Conservation (phyloP, 306 rosid species). For the Quercus alba region DNA sequence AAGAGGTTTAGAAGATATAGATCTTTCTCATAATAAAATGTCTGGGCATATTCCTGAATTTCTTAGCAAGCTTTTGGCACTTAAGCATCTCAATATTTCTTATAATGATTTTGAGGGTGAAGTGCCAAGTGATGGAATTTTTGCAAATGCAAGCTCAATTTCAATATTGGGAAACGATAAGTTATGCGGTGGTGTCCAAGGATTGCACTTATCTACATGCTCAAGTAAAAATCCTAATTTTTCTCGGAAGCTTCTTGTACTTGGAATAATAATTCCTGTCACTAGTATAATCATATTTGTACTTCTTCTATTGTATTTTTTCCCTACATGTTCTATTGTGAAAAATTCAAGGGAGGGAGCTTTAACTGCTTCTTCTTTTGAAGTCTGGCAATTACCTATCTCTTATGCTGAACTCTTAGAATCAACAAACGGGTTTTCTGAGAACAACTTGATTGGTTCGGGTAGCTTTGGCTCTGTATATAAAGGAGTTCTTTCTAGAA, state of each 20-base stretch:
- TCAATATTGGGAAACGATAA: too few relatives aligned
- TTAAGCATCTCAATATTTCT: too few relatives aligned
- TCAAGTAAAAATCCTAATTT: background rate
- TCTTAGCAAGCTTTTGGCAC: too few relatives aligned
- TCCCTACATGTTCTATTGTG: rapidly evolving
- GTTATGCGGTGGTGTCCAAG: background rate
- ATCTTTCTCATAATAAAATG: too few relatives aligned
- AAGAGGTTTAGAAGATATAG: too few relatives aligned
- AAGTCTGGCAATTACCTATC: conserved; percentile 1
- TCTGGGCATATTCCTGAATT: too few relatives aligned
- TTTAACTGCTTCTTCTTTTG: background rate
- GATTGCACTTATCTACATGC: background rate
- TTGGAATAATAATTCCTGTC: too few relatives aligned
- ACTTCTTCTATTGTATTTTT: too few relatives aligned
- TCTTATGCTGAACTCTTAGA: conserved; percentile 28
- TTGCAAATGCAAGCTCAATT: background rate
- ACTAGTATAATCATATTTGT: too few relatives aligned
- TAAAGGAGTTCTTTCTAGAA: conserved; percentile 26
- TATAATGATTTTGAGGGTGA: background rate
- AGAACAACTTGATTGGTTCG: conserved; percentile 27
- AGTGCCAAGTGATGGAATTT: background rate
- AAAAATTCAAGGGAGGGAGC: background rate
- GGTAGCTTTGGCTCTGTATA: conserved; percentile 43
- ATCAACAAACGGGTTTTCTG: conserved; percentile 33
- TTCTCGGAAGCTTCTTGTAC: too few relatives aligned